Evolutionary conservation across 2,329 filamentous ascomycete genomes (phyloP), one percentile per base, ranked within the genome.

Genomic region (Neonectria neomacrospora): DNA sequence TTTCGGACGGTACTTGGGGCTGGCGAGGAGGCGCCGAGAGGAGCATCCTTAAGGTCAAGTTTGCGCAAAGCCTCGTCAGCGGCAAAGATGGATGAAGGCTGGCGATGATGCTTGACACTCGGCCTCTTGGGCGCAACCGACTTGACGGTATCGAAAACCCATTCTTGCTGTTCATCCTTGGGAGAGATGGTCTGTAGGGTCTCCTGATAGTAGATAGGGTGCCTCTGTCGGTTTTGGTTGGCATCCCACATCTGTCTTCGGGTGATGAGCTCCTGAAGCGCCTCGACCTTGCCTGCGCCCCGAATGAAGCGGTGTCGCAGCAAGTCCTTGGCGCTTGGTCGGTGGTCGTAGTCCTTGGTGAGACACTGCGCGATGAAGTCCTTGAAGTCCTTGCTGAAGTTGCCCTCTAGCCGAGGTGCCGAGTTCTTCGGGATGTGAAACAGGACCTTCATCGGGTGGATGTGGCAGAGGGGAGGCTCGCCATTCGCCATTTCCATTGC

Each of bases 111-210:
- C 72, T 82, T 86, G 57, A 83, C 80, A 0, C 81, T 82, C 14
- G 81, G 79, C 41, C 85, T 88, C 71, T 86, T 86, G 3, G 75
- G 77, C 1, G 72, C 85, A 32, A 90, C 82, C 0, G 91, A 93
- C 77, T 92, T 96, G 74, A 98, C 89, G 0, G 95, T 98, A 74
- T 97, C 95, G 75, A 98, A 98, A 2, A 97, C 91, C 95, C 95
- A 98, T 67, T 92, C 94, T 67, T 97, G 93, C 16, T 92, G 85
- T 5, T 94, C 90, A 39, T 87, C 83, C 68, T 83, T 88, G 2
- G 87, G 84, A 2, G 86, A 84, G 57, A 96, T 86, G 9, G 87
- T 90, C 71, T 91, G 88, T 52, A 98, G 83, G 3, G 95, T 97
- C 80, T 98, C 95, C 72, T 97, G 94, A 78, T 98, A 98, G 79